Evolutionary conservation across 192 early-diverging fungal species (phyloP).

Genomic region (Polychytrium aggregatum): DNA sequence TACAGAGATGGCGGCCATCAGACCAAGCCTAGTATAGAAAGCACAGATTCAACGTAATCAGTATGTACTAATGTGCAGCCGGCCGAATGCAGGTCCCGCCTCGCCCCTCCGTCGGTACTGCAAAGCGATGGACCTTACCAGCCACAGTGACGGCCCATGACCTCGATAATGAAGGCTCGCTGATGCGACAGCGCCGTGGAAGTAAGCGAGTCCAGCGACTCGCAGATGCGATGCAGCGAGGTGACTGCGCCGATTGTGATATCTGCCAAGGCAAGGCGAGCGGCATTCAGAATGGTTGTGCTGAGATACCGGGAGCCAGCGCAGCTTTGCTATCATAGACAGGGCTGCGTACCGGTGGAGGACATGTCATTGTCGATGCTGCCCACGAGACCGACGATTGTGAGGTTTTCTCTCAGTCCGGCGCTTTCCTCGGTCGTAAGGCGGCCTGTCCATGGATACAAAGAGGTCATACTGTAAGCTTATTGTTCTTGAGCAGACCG

Average conservation of each 20-base stretch:
- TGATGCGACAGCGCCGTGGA: conserved; percentile 90
- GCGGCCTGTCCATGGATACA: conserved; percentile 19
- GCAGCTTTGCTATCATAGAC: conserved; percentile 18
- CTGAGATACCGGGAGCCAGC: no score
- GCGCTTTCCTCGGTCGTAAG: conserved; percentile 51
- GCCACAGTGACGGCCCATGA: conserved; percentile 97
- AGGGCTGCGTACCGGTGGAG: conserved; percentile 18
- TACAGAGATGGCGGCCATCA: conserved; percentile 23
- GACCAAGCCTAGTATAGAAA: conserved; percentile 6
- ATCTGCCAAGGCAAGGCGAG: conserved; percentile 43
- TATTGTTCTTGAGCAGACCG: no score
- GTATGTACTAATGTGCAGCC: no score
- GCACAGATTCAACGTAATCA: conserved; percentile 22
- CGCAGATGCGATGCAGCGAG: conserved; percentile 90
- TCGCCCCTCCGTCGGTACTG: no score
- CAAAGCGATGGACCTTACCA: conserved; percentile 62
- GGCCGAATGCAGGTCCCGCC: no score
- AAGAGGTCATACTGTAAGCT: background rate
- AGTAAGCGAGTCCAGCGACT: conserved; percentile 82
- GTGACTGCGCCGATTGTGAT: conserved; percentile 95
- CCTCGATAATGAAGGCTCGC: conserved; percentile 94
- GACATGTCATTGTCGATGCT: conserved; percentile 93
- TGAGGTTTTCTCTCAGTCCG: conserved; percentile 52
- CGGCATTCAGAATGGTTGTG: no score
- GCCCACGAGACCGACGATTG: conserved; percentile 93